These are phyloP conservation scores for Neonectria punicea DNA, from an alignment of 2,329 filamentous ascomycete species.

Conservation along the genomic window DNA sequence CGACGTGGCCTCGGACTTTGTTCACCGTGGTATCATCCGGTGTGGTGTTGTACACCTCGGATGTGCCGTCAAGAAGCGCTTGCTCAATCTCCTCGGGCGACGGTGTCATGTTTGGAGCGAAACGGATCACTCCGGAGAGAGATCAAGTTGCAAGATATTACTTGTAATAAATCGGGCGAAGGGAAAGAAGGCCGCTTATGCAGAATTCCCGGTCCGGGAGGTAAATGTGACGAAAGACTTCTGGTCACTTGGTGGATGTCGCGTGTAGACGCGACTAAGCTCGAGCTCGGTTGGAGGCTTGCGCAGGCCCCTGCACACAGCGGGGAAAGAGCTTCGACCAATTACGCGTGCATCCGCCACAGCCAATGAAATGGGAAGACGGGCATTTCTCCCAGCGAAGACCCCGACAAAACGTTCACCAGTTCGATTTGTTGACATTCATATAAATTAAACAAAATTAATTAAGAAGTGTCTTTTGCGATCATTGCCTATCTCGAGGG, in stretches of 20 bases:
- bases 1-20: conserved; percentile 63
- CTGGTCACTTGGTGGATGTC: conserved; percentile 18
- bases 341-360: conserved; percentile 17
- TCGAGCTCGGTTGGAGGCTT: conserved; percentile 19
- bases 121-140: neutral
- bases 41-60: conserved; percentile 55
- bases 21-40: conserved; percentile 66
- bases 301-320: conserved; percentile 17
- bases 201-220: conserved; percentile 2
- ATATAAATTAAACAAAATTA: neutral
- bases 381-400: neutral
- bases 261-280: conserved; percentile 25
- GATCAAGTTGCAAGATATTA: neutral
- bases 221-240: neutral
- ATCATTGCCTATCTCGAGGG: neutral
- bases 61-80: conserved; percentile 59
- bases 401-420: neutral
- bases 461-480: neutral
- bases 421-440: neutral
- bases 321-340: conserved; percentile 36
- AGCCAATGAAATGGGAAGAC: conserved; percentile 12
- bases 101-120: conserved; percentile 51
- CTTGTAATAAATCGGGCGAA: neutral
- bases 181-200: neutral
- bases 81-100: conserved; percentile 55